Conservation (phyloP, 352 stramenopile species). For the Chrysophaeum taylorii region DNA sequence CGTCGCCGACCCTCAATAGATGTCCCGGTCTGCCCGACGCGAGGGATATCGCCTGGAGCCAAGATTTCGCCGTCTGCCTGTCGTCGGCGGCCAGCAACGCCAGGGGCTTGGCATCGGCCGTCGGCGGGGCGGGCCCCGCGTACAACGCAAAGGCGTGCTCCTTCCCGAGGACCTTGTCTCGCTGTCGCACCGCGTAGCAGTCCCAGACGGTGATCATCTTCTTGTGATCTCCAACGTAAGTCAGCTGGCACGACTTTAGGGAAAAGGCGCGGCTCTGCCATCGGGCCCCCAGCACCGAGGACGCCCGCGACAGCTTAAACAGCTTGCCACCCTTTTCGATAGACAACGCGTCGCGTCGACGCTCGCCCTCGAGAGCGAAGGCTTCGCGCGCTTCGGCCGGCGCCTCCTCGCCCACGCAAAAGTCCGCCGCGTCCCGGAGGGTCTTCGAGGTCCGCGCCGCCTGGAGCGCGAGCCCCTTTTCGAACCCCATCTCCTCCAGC, state of each 20-base stretch:
- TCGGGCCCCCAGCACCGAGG: background rate
- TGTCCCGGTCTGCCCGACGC: background rate
- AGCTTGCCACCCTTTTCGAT: background rate
- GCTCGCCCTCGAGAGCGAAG: too few species aligned
- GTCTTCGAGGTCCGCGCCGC: background rate
- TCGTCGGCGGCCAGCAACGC: slow-evolving; percentile 4
- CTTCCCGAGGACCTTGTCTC: background rate
- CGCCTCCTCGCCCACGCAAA: background rate
- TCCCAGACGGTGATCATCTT: background rate
- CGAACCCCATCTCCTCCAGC: slow-evolving; percentile 10
- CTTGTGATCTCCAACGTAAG: background rate
- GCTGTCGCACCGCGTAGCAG: slow-evolving; percentile 1
- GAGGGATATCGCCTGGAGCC: background rate
- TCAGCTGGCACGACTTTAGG: background rate
- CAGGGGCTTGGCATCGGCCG: background rate
- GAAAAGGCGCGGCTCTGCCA: background rate
- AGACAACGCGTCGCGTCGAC: too few species aligned
- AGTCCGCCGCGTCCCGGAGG: background rate
- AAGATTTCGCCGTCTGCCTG: background rate
- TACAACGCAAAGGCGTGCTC: slow-evolving; percentile 2
- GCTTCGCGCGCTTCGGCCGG: background rate
- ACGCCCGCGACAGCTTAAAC: background rate
- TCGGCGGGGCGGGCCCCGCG: background rate
- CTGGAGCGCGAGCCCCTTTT: background rate
- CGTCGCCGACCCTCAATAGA: background rate